Conservation (phyloP, 2,329 filamentous ascomycete genomes). For the Podosphaera xanthii region DNA sequence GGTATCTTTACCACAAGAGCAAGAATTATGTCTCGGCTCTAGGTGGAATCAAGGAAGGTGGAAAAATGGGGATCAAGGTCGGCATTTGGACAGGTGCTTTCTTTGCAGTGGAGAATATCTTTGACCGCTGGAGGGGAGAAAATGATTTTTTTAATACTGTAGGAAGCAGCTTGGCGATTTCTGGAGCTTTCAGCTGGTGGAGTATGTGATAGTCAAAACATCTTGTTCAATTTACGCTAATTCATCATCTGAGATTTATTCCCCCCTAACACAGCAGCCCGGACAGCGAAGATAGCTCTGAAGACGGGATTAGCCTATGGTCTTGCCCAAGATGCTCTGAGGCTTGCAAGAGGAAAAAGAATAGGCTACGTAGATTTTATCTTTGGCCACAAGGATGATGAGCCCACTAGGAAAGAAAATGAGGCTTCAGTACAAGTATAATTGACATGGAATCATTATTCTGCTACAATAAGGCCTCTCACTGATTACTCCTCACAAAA, state of each 20-base stretch:
- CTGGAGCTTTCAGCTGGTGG: constrained; percentile 69
- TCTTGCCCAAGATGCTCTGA: constrained; percentile 53
- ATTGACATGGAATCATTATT: neutral
- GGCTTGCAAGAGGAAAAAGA: constrained; percentile 43
- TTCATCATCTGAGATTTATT: constrained; percentile 38
- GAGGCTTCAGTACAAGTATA: neutral
- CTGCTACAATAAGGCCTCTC: neutral
- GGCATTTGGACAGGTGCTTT: constrained; percentile 54
- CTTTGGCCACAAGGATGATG: neutral
- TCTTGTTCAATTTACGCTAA: constrained; percentile 1
- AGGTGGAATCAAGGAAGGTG: constrained; percentile 55
- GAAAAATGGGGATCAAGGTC: constrained; percentile 49
- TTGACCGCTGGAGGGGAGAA: constrained; percentile 47
- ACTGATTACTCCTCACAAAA: too few species aligned
- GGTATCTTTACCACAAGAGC: constrained; percentile 97
- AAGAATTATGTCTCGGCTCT: constrained; percentile 80
- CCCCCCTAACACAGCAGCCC: constrained; percentile 50
- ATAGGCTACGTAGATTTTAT: constrained; percentile 51
- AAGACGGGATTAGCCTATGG: constrained; percentile 62
- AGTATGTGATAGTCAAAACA: constrained; percentile 29
- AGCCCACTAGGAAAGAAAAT: neutral
- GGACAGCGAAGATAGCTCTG: constrained; percentile 60
- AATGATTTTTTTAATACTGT: constrained; percentile 65
- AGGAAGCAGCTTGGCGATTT: constrained; percentile 61
- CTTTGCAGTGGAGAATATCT: constrained; percentile 62